These are phyloP conservation scores for Castanea mollissima DNA, from an alignment of 306 rosid species.

Conservation along the genomic window DNA sequence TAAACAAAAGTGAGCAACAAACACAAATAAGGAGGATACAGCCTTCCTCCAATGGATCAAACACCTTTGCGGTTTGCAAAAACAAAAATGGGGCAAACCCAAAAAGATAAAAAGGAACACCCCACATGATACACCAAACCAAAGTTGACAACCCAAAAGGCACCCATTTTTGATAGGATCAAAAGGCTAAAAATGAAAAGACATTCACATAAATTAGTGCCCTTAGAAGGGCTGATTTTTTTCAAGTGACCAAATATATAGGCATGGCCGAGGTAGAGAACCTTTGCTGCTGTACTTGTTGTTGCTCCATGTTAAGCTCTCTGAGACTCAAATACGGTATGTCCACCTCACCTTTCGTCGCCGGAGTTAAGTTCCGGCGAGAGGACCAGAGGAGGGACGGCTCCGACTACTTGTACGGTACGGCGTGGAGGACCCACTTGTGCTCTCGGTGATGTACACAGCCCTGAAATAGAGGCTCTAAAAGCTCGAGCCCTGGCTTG, in stretches of 20 bases:
- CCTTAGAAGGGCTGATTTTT: neutral
- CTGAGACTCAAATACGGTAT: slow-evolving; percentile 81
- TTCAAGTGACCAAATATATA: slow-evolving; percentile 73
- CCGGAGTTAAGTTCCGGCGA: slow-evolving; percentile 66
- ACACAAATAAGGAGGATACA: slow-evolving; percentile 38
- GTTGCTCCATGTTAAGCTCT: slow-evolving; percentile 79
- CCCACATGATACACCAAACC: neutral
- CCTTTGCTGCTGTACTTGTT: slow-evolving; percentile 43
- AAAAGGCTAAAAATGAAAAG: neutral
- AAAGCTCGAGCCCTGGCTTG: slow-evolving; percentile 72
- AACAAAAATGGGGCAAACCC: neutral
- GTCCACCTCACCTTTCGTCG: slow-evolving; percentile 40
- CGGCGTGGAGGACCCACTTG: slow-evolving; percentile 66
- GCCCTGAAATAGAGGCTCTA: slow-evolving; percentile 78
- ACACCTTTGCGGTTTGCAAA: slow-evolving; percentile 11
- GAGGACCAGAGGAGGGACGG: slow-evolving; percentile 67
- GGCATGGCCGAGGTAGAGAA: slow-evolving; percentile 76
- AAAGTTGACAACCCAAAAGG: neutral
- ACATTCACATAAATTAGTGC: neutral
- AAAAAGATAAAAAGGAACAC: neutral
- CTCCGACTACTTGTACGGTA: slow-evolving; percentile 44
- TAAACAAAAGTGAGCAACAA: slow-evolving; percentile 21
- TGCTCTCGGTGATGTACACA: slow-evolving; percentile 72
- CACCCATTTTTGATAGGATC: neutral
- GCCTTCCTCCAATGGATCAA: slow-evolving; percentile 31